phyloP scores from a whole-genome alignment of 2,329 filamentous ascomycete genomes.

The Trematosphaeria pertusa region DNA sequence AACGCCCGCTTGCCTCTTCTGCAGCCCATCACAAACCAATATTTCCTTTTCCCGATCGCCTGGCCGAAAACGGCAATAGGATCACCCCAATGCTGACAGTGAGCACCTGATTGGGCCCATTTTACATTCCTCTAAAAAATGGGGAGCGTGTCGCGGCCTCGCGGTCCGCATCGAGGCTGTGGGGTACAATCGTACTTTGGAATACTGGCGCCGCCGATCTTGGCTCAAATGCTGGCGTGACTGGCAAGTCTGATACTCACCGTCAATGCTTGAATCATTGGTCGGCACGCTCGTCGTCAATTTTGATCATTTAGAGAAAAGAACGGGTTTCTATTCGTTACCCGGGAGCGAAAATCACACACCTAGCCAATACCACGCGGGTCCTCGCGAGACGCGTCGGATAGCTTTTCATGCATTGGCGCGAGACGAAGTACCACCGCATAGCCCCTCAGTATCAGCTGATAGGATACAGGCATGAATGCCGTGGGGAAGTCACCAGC shows the following conservation, averaged over 20 bases:
- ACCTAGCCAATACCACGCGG: too few relatives aligned
- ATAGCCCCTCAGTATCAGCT: too few relatives aligned
- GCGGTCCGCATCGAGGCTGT: conserved; percentile 1
- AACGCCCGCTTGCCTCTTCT: conserved; percentile 22
- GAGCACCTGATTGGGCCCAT: conserved; percentile 29
- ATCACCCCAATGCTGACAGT: conserved; percentile 10
- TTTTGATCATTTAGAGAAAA: too few relatives aligned
- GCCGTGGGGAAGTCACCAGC: too few relatives aligned
- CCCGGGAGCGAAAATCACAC: not conserved
- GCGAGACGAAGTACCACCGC: too few relatives aligned
- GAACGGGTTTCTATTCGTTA: not conserved
- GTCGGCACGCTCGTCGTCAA: too few relatives aligned
- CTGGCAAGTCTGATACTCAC: not conserved
- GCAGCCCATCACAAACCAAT: conserved; percentile 42
- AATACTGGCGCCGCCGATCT: not conserved
- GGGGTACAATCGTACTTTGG: not conserved
- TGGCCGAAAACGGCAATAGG: conserved; percentile 23
- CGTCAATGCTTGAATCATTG: not conserved
- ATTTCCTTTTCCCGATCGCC: conserved; percentile 25
- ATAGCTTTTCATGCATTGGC: too few relatives aligned
- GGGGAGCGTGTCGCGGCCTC: conserved; percentile 7
- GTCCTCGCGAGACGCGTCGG: too few relatives aligned
- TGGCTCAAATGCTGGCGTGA: not conserved
- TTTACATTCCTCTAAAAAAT: conserved; percentile 13
- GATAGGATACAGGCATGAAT: too few relatives aligned